A percentile compares a stretch with the other conserved stretches of the same genome.
Evolutionary conservation across 1,284 basidiomycete species (phyloP).

Genomic region (Kalmanozyma brasiliensis): DNA sequence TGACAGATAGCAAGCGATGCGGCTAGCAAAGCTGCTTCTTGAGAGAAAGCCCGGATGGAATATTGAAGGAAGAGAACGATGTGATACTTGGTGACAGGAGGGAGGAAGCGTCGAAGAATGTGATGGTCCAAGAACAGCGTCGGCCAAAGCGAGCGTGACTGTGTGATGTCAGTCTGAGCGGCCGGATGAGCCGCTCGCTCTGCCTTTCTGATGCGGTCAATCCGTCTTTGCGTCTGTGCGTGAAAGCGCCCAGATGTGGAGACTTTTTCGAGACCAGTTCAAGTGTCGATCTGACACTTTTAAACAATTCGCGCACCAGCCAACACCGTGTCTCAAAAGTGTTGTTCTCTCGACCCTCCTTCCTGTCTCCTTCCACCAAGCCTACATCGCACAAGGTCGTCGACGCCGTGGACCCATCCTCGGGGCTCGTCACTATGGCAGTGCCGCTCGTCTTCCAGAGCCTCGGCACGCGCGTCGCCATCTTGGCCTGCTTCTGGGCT

Average conservation of each 20-base stretch:
- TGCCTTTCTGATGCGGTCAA: slow-evolving; percentile 8
- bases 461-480: slow-evolving; percentile 32
- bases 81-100: not conserved
- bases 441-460: slow-evolving; percentile 37
- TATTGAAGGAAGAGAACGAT: not conserved
- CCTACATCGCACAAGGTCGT: too few relatives aligned
- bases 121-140: too few relatives aligned
- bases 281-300: not conserved
- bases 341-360: slow-evolving; percentile 13
- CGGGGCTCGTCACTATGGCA: slow-evolving; percentile 9
- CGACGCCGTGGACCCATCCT: too few relatives aligned
- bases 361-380: not conserved
- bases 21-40: not conserved
- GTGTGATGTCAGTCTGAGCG: slow-evolving; percentile 11
- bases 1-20: too few relatives aligned
- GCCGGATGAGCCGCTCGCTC: slow-evolving; percentile 7
- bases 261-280: slow-evolving; percentile 1
- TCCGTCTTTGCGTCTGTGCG: slow-evolving; percentile 15
- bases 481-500: slow-evolving; percentile 50
- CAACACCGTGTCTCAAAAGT: slow-evolving; percentile 6
- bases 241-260: slow-evolving; percentile 22
- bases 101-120: too few relatives aligned
- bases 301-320: slow-evolving; percentile 3
- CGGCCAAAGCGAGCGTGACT: not conserved
- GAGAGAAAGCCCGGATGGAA: not conserved